Evolutionary conservation across 257 asterid genomes (phyloP).

Genomic region (Solanum chaucha): DNA sequence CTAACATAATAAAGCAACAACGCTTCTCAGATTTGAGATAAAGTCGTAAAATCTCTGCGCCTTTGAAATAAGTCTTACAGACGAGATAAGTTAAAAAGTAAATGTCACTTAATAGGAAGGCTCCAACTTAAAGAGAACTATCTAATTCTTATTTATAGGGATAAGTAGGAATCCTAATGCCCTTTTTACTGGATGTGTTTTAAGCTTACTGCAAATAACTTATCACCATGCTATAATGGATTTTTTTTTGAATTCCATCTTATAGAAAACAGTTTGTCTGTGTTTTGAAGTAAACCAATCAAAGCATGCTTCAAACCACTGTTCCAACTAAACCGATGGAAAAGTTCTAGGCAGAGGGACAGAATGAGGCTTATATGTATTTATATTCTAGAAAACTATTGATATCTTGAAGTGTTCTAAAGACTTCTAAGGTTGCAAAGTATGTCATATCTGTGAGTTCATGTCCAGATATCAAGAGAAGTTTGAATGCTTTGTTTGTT

Average conservation of each 20-base stretch:
- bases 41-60: neutral
- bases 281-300: neutral
- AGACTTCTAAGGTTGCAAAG: neutral
- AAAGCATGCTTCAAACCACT: neutral
- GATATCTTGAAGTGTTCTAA: neutral
- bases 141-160: neutral
- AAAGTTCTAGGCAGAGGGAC: neutral
- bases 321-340: neutral
- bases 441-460: neutral
- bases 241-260: neutral
- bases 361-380: neutral
- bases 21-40: neutral
- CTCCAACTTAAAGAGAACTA: neutral
- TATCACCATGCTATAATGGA: neutral
- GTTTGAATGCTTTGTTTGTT: neutral
- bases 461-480: neutral
- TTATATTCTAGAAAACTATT: neutral
- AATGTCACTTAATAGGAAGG: neutral
- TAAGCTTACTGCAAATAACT: neutral
- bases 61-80: neutral
- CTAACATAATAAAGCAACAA: neutral
- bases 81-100: neutral
- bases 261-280: neutral
- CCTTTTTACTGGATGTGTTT: neutral
- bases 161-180: neutral